Evolutionary conservation across 2,329 filamentous ascomycete species (phyloP).

Genomic region (Mycocentrospora acerina): DNA sequence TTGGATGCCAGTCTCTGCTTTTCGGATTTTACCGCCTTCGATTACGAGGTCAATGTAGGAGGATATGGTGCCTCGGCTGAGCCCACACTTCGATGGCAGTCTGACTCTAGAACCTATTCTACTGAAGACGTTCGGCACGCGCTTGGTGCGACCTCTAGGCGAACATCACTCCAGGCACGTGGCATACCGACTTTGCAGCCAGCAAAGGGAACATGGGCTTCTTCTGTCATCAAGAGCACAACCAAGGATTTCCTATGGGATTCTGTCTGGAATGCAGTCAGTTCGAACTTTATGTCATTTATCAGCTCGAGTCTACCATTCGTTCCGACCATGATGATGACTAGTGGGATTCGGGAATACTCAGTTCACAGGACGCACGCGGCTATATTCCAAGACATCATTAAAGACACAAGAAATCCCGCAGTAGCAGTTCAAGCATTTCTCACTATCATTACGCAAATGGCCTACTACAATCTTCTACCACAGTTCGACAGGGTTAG

Average conservation of each 20-base stretch:
- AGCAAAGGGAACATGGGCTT: no score
- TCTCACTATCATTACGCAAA: conserved; percentile 8
- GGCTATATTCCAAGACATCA: conserved; percentile 10
- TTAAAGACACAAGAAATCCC: conserved; percentile 5
- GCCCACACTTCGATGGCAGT: not conserved
- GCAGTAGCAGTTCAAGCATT: conserved; percentile 13
- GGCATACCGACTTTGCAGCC: no score
- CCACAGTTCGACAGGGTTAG: conserved; percentile 4
- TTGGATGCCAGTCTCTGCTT: conserved; percentile 5
- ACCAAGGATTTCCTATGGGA: no score
- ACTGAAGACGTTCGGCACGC: not conserved
- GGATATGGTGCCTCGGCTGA: not conserved
- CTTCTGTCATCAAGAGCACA: no score
- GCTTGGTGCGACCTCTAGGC: no score
- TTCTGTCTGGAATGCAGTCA: no score
- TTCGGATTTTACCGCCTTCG: not conserved
- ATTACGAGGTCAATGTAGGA: not conserved
- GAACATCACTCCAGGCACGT: no score
- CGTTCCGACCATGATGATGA: not conserved
- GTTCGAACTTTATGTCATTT: no score
- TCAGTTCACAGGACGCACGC: conserved; percentile 8
- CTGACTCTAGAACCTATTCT: not conserved
- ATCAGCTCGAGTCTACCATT: no score
- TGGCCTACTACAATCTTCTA: conserved; percentile 11
- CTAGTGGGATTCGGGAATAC: not conserved